Conservation (phyloP, 176 grass and related monocot species). For the Paspalum vaginatum region DNA sequence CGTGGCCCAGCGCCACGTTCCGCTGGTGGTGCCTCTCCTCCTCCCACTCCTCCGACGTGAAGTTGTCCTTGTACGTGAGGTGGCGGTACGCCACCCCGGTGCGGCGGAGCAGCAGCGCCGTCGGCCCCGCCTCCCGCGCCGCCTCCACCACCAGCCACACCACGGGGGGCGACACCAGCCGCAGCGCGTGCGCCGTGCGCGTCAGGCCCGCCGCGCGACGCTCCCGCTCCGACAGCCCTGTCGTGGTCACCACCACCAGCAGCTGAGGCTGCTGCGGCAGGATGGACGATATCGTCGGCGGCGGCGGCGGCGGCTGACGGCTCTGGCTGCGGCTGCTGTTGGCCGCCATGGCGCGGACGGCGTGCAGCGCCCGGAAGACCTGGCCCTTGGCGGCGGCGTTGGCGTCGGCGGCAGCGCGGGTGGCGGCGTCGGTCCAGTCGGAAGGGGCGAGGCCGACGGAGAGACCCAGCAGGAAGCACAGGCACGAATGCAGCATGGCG, state of each 20-base stretch:
- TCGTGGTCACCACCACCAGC: conserved; percentile 68
- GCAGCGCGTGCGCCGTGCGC: conserved; percentile 63
- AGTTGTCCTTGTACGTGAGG: conserved; percentile 69
- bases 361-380: conserved; percentile 38
- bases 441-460: conserved; percentile 60
- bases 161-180: conserved; percentile 68
- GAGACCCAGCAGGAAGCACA: conserved; percentile 84
- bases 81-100: conserved; percentile 74
- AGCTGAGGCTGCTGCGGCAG: neutral
- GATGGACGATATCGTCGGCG: neutral
- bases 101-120: conserved; percentile 64
- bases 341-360: neutral
- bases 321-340: neutral
- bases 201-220: conserved; percentile 57
- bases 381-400: conserved; percentile 17
- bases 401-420: conserved; percentile 12
- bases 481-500: conserved; percentile 68
- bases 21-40: conserved; percentile 69
- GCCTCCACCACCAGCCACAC: conserved; percentile 92
- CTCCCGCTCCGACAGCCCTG: conserved; percentile 30
- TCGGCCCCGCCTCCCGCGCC: conserved; percentile 34
- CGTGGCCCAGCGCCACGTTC: conserved; percentile 66
- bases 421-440: conserved; percentile 38
- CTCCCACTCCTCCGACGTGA: conserved; percentile 44
- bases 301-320: neutral